phyloP scores from a whole-genome alignment of 2,329 filamentous ascomycete species.

The Verticillium nubilum region DNA sequence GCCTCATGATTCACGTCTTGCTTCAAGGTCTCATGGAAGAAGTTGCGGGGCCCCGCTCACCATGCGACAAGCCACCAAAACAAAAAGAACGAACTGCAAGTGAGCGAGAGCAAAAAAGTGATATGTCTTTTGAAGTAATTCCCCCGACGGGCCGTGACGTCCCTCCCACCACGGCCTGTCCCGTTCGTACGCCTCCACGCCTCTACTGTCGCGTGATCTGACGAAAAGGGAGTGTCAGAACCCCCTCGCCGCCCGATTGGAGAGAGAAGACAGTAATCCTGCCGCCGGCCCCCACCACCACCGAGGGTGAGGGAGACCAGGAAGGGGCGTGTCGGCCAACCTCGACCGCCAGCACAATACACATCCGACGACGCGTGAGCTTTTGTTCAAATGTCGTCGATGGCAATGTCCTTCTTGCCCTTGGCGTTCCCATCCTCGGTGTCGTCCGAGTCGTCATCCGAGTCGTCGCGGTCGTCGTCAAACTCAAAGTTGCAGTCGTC shows the following conservation, averaged over 20 bases:
- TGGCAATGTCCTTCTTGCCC: slow-evolving; percentile 74
- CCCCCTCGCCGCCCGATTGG: slow-evolving; percentile 28
- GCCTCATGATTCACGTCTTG: background rate
- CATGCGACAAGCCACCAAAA: background rate
- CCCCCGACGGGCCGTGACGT: slow-evolving; percentile 44
- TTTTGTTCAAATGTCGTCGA: slow-evolving; percentile 79
- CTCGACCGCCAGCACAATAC: background rate
- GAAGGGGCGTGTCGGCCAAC: slow-evolving; percentile 9
- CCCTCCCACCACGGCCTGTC: slow-evolving; percentile 51
- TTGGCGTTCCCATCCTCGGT: slow-evolving; percentile 50
- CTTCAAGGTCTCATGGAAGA: background rate
- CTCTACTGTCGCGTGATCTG: slow-evolving; percentile 40
- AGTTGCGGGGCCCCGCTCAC: background rate
- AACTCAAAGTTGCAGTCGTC: slow-evolving; percentile 98
- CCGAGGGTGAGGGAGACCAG: background rate
- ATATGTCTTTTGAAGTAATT: background rate
- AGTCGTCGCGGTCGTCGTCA: slow-evolving; percentile 78
- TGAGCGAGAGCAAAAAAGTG: background rate
- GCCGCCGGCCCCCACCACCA: slow-evolving; percentile 9
- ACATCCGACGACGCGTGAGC: too few relatives aligned
- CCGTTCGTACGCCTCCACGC: slow-evolving; percentile 21
- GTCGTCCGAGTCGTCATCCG: slow-evolving; percentile 46
- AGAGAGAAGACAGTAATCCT: slow-evolving; percentile 58
- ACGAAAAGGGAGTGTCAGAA: slow-evolving; percentile 5
- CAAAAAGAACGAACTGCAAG: slow-evolving; percentile 2